Evolutionary conservation across 371 early-diverging fungal genomes (phyloP), one percentile per base, ranked within the genome.

Genomic region (Funneliformis caledonium): DNA sequence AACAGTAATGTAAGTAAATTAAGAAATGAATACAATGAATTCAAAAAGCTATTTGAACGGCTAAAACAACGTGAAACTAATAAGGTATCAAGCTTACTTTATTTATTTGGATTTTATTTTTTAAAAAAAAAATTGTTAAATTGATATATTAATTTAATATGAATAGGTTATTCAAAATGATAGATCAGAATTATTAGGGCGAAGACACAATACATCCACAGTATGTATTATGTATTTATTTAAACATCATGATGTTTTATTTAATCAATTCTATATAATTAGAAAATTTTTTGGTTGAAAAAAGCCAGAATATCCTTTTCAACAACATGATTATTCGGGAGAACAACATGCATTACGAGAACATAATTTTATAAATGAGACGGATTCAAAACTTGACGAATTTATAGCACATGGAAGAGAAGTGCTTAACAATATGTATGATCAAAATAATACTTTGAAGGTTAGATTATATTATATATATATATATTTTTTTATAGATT

Each of bases 381-480:
- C 93, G 5, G 93, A 92, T 42, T 82, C 87, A 26, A 88, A 89
- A 42, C 70, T 96, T 56, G 95, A 95, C 81, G 92, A 93, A 56
- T 93, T 90, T 86, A 88, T 95, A 80, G 82, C 87, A 43, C 92
- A 93, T 85, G 95, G 93, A 74, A 90, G 90, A 62, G 87, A 83
- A 4, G 88, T 91, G 2, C 83, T 96, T 60, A 89, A 91, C 52
- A 92, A 95, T 82, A 83, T 96, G 67, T 89, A 89, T 61, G 94
- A 95, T 85, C 96, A 96, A 81, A 88, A 92, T 74, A 85, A 87
- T n/a, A 91, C 91, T 72, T 86, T 96, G 52, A 96, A 96, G 88
- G 94, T 93, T 86, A 50, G 74, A 50, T 22, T 19, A 59, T 81
- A n/a, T 26, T 62, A 31, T 11, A n/a, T n/a, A n/a, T n/a, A n/a